Evolutionary conservation across 345 rosid species (phyloP).

Genomic region (Erysimum cheiranthoides): DNA sequence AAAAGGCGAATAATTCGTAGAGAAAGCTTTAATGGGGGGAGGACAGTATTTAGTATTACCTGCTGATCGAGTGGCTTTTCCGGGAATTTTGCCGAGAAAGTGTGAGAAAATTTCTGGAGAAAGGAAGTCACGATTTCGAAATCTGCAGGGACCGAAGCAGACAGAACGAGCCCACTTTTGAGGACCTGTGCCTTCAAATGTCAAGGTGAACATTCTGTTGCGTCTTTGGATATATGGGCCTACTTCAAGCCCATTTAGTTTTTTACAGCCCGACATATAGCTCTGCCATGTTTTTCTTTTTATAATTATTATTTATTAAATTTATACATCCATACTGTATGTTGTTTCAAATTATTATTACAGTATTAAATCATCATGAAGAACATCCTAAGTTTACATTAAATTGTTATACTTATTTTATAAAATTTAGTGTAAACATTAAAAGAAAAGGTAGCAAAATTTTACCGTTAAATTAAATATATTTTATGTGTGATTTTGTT

Average conservation of each 20-base stretch:
- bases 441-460: too few relatives aligned
- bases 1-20: not conserved
- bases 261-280: not conserved
- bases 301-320: too few relatives aligned
- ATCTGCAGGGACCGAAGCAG: conserved; percentile 42
- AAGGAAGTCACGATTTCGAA: conserved; percentile 28
- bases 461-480: too few relatives aligned
- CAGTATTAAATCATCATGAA: too few relatives aligned
- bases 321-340: too few relatives aligned
- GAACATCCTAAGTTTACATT: too few relatives aligned
- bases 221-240: conserved; percentile 30
- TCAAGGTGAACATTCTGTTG: not conserved
- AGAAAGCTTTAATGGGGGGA: conserved; percentile 22
- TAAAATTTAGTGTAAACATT: too few relatives aligned
- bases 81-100: conserved; percentile 53
- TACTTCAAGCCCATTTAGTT: conserved; percentile 24
- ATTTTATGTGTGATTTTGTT: too few relatives aligned
- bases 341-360: not conserved
- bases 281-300: not conserved
- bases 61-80: conserved; percentile 50
- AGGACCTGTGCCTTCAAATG: conserved; percentile 23
- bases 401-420: too few relatives aligned
- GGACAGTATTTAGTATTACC: conserved; percentile 27
- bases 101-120: conserved; percentile 34
- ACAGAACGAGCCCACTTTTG: conserved; percentile 44